Evolutionary conservation across 148 eudicot genomes (phyloP), one percentile per base, ranked within the genome.

Genomic region (Heliamphora exappendiculata): DNA sequence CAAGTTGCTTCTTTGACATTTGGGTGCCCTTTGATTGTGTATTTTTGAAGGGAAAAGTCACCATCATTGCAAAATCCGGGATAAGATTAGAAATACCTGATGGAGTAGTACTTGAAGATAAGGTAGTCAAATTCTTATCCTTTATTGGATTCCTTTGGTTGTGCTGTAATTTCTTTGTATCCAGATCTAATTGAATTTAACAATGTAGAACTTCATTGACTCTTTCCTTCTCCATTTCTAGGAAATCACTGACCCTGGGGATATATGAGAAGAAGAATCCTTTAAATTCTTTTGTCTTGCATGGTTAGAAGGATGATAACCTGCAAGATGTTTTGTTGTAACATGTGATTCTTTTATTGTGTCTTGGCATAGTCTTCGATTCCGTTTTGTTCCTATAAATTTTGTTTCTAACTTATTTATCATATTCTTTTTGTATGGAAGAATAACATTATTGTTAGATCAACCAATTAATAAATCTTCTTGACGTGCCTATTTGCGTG

Each of bases 61-160:
- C 49, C 7, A 81, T 87, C 47, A 24, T 11, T 72, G 84, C 85
- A 59, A 81, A 64, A 80, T 79, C 78, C 3, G 86, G 83, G 62
- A 24, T 57, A 64, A 85, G 81, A 77, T 58, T 87, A 64, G 86
- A 79, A 72, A 83, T 85, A 59, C 90, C 90, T 44, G 88, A 83
- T 70, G 84, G 84, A 67, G 64, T 73, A 34, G 82, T 83, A 53
- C 75, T 87, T 67, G 82, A 79, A 70, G 80, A 87, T 65, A 85
- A 75, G 86, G 90, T 87, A 81, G 36, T 45, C 7, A 44, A 44
- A 17, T 22, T 67, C 16, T 0, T 13, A 26, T 47, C 64, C 28
- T 70, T 36, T 33, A 47, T 67, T 47, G 34, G 26, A 36, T 50
- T n/a, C 49, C 54, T 74, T 59, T 20, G 8, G 12, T 63, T 59